Evolutionary conservation across 768 basidiomycete genomes (phyloP).

Genomic region (Austroboletus eburneus): DNA sequence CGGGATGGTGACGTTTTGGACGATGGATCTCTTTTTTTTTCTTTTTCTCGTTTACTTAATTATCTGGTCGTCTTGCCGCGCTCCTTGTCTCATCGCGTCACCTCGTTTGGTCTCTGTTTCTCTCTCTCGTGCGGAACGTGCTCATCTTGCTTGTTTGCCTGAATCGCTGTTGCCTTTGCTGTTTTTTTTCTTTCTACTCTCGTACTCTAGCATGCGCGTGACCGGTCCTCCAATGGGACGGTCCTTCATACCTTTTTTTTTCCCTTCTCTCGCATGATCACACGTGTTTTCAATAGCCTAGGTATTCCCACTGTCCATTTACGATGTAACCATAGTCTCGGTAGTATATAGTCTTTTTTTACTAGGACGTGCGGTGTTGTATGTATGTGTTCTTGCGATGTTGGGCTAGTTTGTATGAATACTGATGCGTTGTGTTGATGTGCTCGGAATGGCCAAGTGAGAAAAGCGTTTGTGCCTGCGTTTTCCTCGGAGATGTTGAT

Average conservation of each 20-base stretch:
- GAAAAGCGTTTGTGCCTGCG: too few relatives aligned
- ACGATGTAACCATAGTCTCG: constrained; percentile 32
- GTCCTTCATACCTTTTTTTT: constrained; percentile 17
- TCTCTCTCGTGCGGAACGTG: constrained; percentile 16
- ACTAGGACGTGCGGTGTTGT: too few relatives aligned
- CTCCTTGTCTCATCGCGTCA: constrained; percentile 15
- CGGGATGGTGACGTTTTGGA: constrained; percentile 56
- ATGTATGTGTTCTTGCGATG: too few relatives aligned
- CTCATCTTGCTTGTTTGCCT: constrained; percentile 17
- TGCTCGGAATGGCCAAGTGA: too few relatives aligned
- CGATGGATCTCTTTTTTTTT: background rate
- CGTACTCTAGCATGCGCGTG: constrained; percentile 16
- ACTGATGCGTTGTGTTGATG: too few relatives aligned
- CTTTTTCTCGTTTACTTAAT: constrained; percentile 18
- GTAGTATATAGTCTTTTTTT: constrained; percentile 29
- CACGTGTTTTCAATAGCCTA: constrained; percentile 21
- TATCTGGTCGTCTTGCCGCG: constrained; percentile 20
- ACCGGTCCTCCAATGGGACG: constrained; percentile 1
- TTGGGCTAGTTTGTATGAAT: too few relatives aligned
- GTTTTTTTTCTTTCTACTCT: constrained; percentile 3
- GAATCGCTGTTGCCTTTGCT: constrained; percentile 6
- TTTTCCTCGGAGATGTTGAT: too few relatives aligned
- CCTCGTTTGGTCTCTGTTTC: constrained; percentile 15
- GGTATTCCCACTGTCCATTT: constrained; percentile 30
- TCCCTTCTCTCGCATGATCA: constrained; percentile 16